These are phyloP conservation scores for Multifurca ochricompacta DNA, from an alignment of 768 basidiomycete genomes.

Conservation along the genomic window DNA sequence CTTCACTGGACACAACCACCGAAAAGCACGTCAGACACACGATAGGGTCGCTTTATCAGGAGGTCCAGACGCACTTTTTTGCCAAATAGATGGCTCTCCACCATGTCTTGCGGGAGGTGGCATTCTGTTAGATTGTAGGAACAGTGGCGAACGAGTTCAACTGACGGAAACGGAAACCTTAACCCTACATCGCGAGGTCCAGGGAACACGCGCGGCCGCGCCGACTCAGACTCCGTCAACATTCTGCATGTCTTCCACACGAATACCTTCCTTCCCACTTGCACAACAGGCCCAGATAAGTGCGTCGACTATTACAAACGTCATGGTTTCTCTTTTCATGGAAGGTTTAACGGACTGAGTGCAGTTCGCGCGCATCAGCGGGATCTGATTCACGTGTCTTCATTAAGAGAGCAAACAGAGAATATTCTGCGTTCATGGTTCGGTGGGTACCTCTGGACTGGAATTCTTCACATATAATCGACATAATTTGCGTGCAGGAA, in stretches of 20 bases:
- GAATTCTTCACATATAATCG: conserved; percentile 1
- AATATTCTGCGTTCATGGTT: conserved; percentile 69
- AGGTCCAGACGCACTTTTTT: conserved; percentile 20
- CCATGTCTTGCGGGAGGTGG: conserved; percentile 16
- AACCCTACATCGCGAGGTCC: background rate
- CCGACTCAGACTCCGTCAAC: background rate
- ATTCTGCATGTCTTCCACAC: conserved; percentile 3
- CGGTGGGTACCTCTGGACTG: conserved; percentile 38
- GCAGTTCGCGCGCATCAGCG: conserved; percentile 81
- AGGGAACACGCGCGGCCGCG: background rate
- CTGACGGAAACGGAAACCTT: conserved; percentile 2
- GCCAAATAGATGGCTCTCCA: conserved; percentile 21
- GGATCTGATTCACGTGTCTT: conserved; percentile 69
- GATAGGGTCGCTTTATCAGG: background rate
- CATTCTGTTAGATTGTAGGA: conserved; percentile 11
- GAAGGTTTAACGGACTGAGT: conserved; percentile 12
- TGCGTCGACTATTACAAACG: conserved; percentile 32
- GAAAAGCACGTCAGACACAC: conserved; percentile 8
- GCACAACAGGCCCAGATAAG: conserved; percentile 87
- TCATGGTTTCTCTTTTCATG: background rate
- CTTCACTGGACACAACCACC: conserved; percentile 44
- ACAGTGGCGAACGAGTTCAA: background rate
- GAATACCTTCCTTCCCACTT: conserved; percentile 43
- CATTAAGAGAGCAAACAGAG: conserved; percentile 68
- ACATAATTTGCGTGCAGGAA: conserved; percentile 40